These are phyloP conservation scores for Luzula sylvatica DNA, from an alignment of 176 grass and related monocot genomes.

Conservation along the genomic window DNA sequence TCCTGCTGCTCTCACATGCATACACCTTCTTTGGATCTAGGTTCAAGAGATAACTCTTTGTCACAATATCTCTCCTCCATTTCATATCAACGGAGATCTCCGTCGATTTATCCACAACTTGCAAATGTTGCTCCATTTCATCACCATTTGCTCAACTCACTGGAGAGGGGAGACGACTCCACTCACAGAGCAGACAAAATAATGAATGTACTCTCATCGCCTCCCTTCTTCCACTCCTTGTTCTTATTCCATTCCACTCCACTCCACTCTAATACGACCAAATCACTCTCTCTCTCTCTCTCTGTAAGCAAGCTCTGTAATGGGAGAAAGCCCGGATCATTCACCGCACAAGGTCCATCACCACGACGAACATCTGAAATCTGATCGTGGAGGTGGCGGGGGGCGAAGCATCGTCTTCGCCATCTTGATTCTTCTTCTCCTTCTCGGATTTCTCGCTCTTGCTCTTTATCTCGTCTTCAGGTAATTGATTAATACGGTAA, in stretches of 20 bases:
- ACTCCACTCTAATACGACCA: not conserved
- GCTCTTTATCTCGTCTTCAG: slow-evolving; percentile 9
- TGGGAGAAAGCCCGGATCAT: not conserved
- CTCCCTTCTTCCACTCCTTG: not conserved
- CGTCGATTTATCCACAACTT: too few relatives aligned
- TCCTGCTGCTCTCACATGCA: too few relatives aligned
- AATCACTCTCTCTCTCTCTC: not conserved
- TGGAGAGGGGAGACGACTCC: too few relatives aligned
- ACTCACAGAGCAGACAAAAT: too few relatives aligned
- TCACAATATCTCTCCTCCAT: too few relatives aligned
- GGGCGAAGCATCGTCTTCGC: not conserved
- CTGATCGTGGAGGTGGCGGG: not conserved
- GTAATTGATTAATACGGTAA: too few relatives aligned
- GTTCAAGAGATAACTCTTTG: too few relatives aligned
- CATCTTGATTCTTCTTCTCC: not conserved
- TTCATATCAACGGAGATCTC: too few relatives aligned
- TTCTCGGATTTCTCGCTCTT: not conserved
- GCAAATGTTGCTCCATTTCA: too few relatives aligned
- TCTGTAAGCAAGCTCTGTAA: not conserved
- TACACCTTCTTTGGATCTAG: too few relatives aligned
- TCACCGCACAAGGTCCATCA: not conserved
- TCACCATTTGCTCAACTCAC: too few relatives aligned
- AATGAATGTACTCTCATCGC: too few relatives aligned
- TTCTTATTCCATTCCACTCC: not conserved
- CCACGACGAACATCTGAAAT: not conserved